Evolutionary conservation across 495 filamentous ascomycete genomes (phyloP).

Genomic region (Pyrenula massariospora): DNA sequence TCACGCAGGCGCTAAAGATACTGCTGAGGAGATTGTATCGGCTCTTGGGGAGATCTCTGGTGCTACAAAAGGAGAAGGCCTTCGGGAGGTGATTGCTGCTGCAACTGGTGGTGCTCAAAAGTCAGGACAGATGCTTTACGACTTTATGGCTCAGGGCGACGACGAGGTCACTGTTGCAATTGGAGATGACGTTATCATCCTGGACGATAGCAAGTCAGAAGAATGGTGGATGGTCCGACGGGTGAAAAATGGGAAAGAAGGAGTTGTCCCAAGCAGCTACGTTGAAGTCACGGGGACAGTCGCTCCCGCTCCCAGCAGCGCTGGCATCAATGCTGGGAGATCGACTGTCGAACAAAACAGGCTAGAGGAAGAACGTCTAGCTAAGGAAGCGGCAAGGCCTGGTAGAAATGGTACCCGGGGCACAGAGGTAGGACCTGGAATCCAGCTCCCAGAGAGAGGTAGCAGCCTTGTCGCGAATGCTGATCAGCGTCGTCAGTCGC

Average conservation of each 20-base stretch:
- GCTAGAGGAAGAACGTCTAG: constrained; percentile 66
- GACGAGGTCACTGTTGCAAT: constrained; percentile 89
- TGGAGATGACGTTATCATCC: constrained; percentile 80
- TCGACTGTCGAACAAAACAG: constrained; percentile 76
- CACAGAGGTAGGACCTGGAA: constrained; percentile 68
- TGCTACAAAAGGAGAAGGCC: constrained; percentile 66
- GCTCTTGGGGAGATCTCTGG: constrained; percentile 84
- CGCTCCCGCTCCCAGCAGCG: constrained; percentile 24
- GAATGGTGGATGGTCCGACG: constrained; percentile 98
- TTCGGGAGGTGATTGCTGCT: constrained; percentile 79
- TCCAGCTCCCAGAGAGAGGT: constrained; percentile 54
- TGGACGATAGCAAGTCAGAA: constrained; percentile 84
- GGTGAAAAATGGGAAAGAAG: constrained; percentile 81
- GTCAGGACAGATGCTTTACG: constrained; percentile 76
- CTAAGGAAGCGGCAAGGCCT: constrained; percentile 60
- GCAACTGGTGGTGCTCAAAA: constrained; percentile 56
- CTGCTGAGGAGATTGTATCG: constrained; percentile 81
- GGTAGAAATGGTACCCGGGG: constrained; percentile 38
- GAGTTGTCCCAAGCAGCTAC: constrained; percentile 97
- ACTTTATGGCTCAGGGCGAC: constrained; percentile 92
- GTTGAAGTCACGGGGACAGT: constrained; percentile 69
- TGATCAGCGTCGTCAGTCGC: constrained; percentile 49
- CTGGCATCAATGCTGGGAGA: constrained; percentile 51
- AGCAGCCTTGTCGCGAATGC: constrained; percentile 49
- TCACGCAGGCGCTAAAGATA: constrained; percentile 94